These are phyloP conservation scores for Phytophthora pinifolia DNA, from an alignment of 352 stramenopile genomes.

Conservation along the genomic window DNA sequence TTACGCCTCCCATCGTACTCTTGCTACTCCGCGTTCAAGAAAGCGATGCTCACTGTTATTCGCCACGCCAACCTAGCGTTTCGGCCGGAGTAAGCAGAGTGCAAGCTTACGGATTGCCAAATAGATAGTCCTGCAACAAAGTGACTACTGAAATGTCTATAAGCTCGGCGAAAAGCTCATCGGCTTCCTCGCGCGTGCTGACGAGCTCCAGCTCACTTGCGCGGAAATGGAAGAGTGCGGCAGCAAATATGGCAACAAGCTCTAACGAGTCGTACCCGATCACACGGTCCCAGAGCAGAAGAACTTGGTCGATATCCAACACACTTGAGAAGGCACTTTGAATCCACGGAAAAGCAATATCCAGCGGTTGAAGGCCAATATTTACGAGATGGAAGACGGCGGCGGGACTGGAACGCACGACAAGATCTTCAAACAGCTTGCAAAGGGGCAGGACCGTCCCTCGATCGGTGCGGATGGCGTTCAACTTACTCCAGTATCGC, in stretches of 20 bases:
- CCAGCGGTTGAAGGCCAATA: constrained; percentile 56
- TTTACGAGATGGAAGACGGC: constrained; percentile 66
- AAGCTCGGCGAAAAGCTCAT: constrained; percentile 68
- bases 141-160: constrained; percentile 70
- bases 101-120: constrained; percentile 35
- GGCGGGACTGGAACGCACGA: constrained; percentile 45
- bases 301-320: constrained; percentile 71
- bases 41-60: constrained; percentile 42
- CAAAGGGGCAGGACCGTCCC: constrained; percentile 69
- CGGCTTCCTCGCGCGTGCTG: constrained; percentile 46
- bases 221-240: constrained; percentile 73
- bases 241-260: constrained; percentile 65
- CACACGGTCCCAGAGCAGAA: constrained; percentile 78
- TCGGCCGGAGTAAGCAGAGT: constrained; percentile 27
- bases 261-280: constrained; percentile 73
- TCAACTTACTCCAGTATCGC: constrained; percentile 80
- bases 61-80: constrained; percentile 42
- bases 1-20: constrained; percentile 58
- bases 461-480: constrained; percentile 52
- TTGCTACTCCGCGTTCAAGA: constrained; percentile 52
- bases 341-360: constrained; percentile 82
- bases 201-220: constrained; percentile 50
- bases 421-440: constrained; percentile 74
- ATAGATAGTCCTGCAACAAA: constrained; percentile 75
- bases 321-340: constrained; percentile 77